These are phyloP conservation scores for Ampelocalamus luodianensis DNA, from an alignment of 176 grass and related monocot genomes.

Conservation along the genomic window DNA sequence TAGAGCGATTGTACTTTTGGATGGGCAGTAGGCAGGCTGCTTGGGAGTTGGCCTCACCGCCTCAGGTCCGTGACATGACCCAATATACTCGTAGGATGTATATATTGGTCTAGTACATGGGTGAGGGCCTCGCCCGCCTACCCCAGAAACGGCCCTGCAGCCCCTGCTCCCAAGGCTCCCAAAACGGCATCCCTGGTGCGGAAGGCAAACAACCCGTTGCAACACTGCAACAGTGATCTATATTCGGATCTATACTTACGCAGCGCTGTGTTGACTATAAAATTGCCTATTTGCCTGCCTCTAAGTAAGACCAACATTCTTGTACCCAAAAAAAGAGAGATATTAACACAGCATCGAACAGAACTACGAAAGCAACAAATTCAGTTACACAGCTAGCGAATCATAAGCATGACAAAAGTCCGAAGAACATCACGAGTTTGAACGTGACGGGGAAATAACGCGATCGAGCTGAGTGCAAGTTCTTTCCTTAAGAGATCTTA, in stretches of 20 bases:
- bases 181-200: background rate
- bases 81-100: too few species aligned
- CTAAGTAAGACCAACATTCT: background rate
- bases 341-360: background rate
- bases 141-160: too few species aligned
- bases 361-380: background rate
- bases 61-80: too few species aligned
- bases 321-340: background rate
- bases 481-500: background rate
- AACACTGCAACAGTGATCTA: background rate
- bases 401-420: background rate
- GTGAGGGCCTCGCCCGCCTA: too few species aligned
- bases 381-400: background rate
- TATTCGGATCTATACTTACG: background rate
- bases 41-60: too few species aligned
- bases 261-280: background rate
- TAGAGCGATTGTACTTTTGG: too few species aligned
- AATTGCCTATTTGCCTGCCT: background rate
- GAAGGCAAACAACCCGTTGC: background rate
- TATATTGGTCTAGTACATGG: too few species aligned
- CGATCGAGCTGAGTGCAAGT: background rate
- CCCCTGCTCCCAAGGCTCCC: background rate
- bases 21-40: too few species aligned
- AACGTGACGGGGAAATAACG: background rate
- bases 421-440: background rate